Evolutionary conservation across 768 basidiomycete genomes (phyloP), one percentile per base, ranked within the genome.

Genomic region (Hydnomerulius pinastri): DNA sequence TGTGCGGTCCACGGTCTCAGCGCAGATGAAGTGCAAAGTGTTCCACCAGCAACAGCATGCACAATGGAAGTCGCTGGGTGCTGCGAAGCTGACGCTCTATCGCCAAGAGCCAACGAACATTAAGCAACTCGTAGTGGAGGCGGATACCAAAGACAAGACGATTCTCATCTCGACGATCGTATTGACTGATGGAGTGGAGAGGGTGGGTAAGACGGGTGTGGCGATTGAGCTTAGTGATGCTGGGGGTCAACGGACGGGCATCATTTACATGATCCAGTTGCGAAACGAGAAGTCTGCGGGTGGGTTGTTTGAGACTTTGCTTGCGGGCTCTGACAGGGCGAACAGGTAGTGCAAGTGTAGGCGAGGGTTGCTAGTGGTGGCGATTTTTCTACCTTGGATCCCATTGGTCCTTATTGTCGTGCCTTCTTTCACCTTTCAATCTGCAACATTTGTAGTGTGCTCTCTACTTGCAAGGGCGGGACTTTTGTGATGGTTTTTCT

Each of bases 131-230:
- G 97, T 98, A 13, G 95, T 98, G 25, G 88, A 94, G 70, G 82
- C 86, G 7, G 91, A 94, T 55, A 80, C 78, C 60, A 87, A 82
- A 64, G 80, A 84, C 48, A 86, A 85, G 59, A 76, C 83, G 4
- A 75, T 92, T 57, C 69, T 98, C 35, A 94, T 99, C 55, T 96
- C 92, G 35, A 98, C 97, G 6, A 97, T 98, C 54, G 91, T 99
- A 25, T 75, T 98, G 44, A 92, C 87, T 4, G 95, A 98, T 66
- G 97, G 95, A 7, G 96, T 98, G 23, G 97, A 99, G 71, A 79
- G 96, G 39, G 96, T 99, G n/a, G 97, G 92, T 18, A 98, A 96
- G 73, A 98, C 96, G 2, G 97, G 97, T 12, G 87, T 99, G 33
- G 97, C 97, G 38, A 87, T 99, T 55, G 96, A 98, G 70, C 72